Evolutionary conservation across 805 yeast genomes (phyloP).

Genomic region (Kluyveromyces starmeri): DNA sequence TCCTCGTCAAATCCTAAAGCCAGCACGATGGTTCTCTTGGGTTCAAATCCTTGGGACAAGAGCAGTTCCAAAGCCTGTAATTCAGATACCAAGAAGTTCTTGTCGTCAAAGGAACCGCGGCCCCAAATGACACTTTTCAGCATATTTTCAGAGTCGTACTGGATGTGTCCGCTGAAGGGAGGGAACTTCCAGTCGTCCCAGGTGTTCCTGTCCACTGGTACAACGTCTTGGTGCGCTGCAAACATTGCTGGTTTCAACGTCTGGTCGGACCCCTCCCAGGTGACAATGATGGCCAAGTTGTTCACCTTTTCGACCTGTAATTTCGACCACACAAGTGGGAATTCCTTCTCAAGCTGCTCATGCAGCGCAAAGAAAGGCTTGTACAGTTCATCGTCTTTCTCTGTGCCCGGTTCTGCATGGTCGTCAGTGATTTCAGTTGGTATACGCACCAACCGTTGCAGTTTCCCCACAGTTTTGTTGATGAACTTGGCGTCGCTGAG

Average conservation of each 20-base stretch:
- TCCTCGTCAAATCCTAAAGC: conserved; percentile 77
- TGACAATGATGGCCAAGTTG: conserved; percentile 52
- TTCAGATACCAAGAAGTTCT: conserved; percentile 53
- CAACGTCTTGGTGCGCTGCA: conserved; percentile 76
- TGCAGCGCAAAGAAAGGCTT: conserved; percentile 38
- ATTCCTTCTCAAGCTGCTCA: conserved; percentile 41
- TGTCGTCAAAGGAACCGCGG: conserved; percentile 68
- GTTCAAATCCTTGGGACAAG: conserved; percentile 37
- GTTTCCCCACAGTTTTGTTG: conserved; percentile 32
- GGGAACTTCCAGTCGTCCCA: conserved; percentile 50
- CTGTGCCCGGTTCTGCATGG: conserved; percentile 35
- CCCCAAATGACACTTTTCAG: conserved; percentile 55
- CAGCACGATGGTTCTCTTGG: conserved; percentile 48
- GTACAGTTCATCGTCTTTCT: conserved; percentile 36
- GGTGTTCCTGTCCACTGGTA: conserved; percentile 59
- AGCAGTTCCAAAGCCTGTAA: conserved; percentile 51
- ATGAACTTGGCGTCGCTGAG: conserved; percentile 26
- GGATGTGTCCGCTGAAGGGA: conserved; percentile 57
- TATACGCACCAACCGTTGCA: conserved; percentile 47
- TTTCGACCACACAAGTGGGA: conserved; percentile 43
- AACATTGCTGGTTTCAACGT: conserved; percentile 54
- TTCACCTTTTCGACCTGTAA: conserved; percentile 49
- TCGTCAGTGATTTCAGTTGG: conserved; percentile 55
- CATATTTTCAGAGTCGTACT: conserved; percentile 36
- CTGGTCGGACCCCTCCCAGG: conserved; percentile 48